Percentiles rank a stretch among this genome's conserved stretches.
phyloP scores from a whole-genome alignment of 108 stramenopile species.

The Schizochytrium sp. region DNA sequence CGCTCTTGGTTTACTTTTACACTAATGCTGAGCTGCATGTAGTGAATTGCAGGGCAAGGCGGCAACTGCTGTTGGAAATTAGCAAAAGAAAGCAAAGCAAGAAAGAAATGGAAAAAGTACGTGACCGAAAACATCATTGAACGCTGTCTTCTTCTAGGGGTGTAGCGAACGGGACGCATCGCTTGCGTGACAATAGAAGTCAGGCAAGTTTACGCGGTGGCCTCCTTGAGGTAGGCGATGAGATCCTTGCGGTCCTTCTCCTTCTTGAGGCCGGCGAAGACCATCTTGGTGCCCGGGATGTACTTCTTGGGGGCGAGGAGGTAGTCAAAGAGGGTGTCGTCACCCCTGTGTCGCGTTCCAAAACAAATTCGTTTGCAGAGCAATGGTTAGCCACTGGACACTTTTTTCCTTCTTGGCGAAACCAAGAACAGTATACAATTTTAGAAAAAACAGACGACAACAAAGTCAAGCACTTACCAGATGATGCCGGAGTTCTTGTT shows the following conservation, averaged over 20 bases:
- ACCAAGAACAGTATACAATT: too few relatives aligned
- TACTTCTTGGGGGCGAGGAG: slow-evolving; percentile 58
- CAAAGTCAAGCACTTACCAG: neutral
- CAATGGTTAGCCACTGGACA: too few relatives aligned
- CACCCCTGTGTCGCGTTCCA: slow-evolving; percentile 57
- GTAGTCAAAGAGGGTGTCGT: slow-evolving; percentile 93
- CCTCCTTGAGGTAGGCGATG: slow-evolving; percentile 93
- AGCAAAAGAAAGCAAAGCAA: neutral
- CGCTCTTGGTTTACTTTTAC: too few relatives aligned
- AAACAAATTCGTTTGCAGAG: too few relatives aligned
- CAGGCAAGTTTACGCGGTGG: slow-evolving; percentile 36
- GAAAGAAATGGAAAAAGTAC: neutral
- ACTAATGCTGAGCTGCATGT: too few relatives aligned
- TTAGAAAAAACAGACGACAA: neutral
- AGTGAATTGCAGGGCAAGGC: neutral
- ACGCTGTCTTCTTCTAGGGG: neutral
- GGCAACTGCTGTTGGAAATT: too few relatives aligned
- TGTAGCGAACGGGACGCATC: neutral
- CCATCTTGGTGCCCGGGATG: slow-evolving; percentile 99
- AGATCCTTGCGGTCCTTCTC: slow-evolving; percentile 86
- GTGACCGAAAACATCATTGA: neutral
- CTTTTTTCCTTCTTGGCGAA: too few relatives aligned
- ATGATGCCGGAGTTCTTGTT: slow-evolving; percentile 84
- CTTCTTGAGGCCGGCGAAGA: slow-evolving; percentile 99
- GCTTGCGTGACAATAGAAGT: neutral